These are phyloP conservation scores for Colletotrichum tabaci DNA, from an alignment of 2,329 filamentous ascomycete genomes.

Conservation along the genomic window DNA sequence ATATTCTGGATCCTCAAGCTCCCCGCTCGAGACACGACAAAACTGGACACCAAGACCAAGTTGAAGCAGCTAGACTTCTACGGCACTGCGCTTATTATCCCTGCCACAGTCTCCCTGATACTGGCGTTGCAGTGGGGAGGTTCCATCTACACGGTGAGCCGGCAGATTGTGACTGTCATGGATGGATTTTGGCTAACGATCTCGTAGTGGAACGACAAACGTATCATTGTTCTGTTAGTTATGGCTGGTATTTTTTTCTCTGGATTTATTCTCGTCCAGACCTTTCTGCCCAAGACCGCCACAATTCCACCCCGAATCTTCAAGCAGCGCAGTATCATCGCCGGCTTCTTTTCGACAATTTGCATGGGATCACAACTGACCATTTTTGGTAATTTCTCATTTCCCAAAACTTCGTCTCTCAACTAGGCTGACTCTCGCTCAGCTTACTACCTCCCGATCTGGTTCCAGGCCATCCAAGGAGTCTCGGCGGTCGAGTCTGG, in stretches of 20 bases:
- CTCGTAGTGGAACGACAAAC: constrained; percentile 56
- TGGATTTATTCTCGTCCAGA: constrained; percentile 60
- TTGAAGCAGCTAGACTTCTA: constrained; percentile 48
- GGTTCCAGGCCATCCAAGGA: constrained; percentile 62
- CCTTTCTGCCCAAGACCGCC: constrained; percentile 54
- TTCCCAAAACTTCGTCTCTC: too few relatives aligned
- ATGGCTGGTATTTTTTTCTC: constrained; percentile 62
- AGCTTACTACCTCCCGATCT: constrained; percentile 60
- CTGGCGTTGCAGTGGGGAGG: constrained; percentile 65
- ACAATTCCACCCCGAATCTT: constrained; percentile 60
- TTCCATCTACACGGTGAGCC: constrained; percentile 46
- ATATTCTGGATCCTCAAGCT: constrained; percentile 45
- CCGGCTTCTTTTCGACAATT: constrained; percentile 61
- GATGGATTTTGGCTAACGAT: neutral
- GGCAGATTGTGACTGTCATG: neutral
- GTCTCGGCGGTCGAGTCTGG: constrained; percentile 56
- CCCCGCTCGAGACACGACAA: constrained; percentile 33
- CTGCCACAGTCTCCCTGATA: constrained; percentile 58
- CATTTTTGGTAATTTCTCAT: constrained; percentile 53
- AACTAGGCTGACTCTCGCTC: constrained; percentile 52
- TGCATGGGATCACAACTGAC: constrained; percentile 66
- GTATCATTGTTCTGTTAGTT: constrained; percentile 61
- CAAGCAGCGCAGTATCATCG: constrained; percentile 58
- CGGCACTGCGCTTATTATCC: constrained; percentile 35
- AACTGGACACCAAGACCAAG: constrained; percentile 44